Conservation (phyloP, 441 rosid genomes). For the Pelargonium australe region DNA sequence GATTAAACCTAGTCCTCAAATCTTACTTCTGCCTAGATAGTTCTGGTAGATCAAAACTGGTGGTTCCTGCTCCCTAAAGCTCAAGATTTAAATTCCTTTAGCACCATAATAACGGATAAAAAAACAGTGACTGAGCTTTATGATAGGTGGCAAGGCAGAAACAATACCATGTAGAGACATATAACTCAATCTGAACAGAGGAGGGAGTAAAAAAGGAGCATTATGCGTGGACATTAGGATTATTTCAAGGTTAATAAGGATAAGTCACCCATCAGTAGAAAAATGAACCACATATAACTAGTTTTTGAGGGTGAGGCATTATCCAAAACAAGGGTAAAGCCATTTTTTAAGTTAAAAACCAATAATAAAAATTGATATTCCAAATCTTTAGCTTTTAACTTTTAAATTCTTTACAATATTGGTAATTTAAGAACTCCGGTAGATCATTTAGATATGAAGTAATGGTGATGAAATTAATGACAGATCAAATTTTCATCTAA, state of each 20-base stretch:
- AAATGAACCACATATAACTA: not conserved
- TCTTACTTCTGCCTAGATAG: no score
- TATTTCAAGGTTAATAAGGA: not conserved
- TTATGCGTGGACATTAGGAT: not conserved
- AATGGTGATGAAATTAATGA: not conserved
- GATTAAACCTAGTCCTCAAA: no score
- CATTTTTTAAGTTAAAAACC: not conserved
- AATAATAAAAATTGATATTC: not conserved
- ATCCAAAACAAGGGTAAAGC: not conserved
- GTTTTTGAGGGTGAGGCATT: not conserved
- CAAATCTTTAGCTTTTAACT: no score
- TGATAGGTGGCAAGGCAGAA: not conserved
- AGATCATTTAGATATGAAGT: not conserved
- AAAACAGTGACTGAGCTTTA: not conserved
- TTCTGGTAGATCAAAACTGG: no score
- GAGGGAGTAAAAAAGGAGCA: not conserved
- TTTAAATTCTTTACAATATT: not conserved
- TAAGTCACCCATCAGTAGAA: not conserved
- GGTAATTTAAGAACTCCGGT: not conserved
- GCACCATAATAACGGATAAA: not conserved
- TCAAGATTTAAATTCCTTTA: not conserved
- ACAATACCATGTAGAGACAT: not conserved
- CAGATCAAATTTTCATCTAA: not conserved
- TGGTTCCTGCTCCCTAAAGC: no score
- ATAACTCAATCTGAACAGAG: not conserved